These are phyloP conservation scores for Musa beccarii DNA, from an alignment of 176 grass and related monocot species.

Conservation along the genomic window DNA sequence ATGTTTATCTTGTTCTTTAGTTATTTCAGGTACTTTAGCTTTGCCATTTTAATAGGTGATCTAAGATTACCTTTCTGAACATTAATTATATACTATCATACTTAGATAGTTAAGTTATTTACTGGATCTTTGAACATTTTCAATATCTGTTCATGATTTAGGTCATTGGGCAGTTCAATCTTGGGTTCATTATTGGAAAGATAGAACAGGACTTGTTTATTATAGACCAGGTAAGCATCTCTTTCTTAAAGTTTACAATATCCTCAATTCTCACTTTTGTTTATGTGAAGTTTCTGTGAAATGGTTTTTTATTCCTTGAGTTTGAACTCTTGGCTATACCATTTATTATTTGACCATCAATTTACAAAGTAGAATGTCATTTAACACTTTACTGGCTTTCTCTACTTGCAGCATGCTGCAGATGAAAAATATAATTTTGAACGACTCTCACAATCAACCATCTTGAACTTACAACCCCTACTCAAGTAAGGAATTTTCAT, in stretches of 20 bases:
- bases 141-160: conserved; percentile 23
- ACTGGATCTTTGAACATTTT: neutral
- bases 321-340: neutral
- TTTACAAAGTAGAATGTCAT: neutral
- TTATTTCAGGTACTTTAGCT: neutral
- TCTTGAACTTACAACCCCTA: conserved; percentile 81
- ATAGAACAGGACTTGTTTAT: conserved; percentile 88
- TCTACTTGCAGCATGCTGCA: conserved; percentile 71
- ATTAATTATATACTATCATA: neutral
- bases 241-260: conserved; percentile 1
- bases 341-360: neutral
- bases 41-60: neutral
- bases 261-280: neutral
- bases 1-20: too few species aligned
- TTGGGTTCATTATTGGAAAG: conserved; percentile 97
- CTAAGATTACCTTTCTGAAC: neutral
- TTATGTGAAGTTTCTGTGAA: neutral
- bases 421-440: conserved; percentile 99
- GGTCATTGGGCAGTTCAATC: conserved; percentile 98
- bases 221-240: conserved; percentile 76
- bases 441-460: conserved; percentile 82
- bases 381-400: conserved; percentile 9
- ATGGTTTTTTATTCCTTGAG: neutral
- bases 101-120: neutral
- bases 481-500: conserved; percentile 62